Conservation (phyloP, 352 stramenopile species). For the Phytopythium vexans region DNA sequence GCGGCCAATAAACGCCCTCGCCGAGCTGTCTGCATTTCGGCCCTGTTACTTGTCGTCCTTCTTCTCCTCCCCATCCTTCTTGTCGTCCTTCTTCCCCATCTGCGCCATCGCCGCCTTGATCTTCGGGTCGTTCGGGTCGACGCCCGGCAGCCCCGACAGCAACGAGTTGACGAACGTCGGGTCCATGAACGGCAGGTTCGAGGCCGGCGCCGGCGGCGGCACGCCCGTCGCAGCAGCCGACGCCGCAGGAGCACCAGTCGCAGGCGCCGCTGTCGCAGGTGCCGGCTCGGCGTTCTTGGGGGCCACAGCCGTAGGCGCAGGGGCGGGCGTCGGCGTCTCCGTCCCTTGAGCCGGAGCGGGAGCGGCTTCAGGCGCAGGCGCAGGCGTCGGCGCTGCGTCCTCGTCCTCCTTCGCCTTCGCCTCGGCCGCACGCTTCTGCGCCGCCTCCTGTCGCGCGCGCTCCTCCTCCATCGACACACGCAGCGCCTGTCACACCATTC, state of each 20-base stretch:
- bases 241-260: conserved; percentile 9
- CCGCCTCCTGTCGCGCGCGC: conserved; percentile 92
- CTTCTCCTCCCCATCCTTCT: conserved; percentile 83
- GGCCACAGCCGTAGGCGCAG: conserved; percentile 14
- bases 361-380: conserved; percentile 30
- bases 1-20: too few relatives aligned
- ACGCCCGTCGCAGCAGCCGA: conserved; percentile 15
- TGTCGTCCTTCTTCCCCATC: conserved; percentile 78
- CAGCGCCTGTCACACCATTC: conserved; percentile 52
- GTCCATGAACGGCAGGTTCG: conserved; percentile 87
- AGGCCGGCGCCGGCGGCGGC: conserved; percentile 68
- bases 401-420: conserved; percentile 60
- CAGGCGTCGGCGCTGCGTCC: conserved; percentile 12
- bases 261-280: conserved; percentile 15
- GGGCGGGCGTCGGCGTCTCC: conserved; percentile 27
- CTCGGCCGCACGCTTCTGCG: conserved; percentile 88
- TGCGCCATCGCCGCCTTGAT: conserved; percentile 90
- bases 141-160: conserved; percentile 82
- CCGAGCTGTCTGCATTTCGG: background rate
- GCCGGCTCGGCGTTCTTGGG: conserved; percentile 37
- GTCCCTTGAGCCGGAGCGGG: conserved; percentile 38
- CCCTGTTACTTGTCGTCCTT: conserved; percentile 76
- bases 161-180: conserved; percentile 89
- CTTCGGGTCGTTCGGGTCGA: conserved; percentile 91
- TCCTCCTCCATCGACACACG: conserved; percentile 99